A percentile compares a stretch with the other conserved stretches of the same genome.
Evolutionary conservation across 2,329 filamentous ascomycete species (phyloP).

Genomic region (Xylaria multiplex): DNA sequence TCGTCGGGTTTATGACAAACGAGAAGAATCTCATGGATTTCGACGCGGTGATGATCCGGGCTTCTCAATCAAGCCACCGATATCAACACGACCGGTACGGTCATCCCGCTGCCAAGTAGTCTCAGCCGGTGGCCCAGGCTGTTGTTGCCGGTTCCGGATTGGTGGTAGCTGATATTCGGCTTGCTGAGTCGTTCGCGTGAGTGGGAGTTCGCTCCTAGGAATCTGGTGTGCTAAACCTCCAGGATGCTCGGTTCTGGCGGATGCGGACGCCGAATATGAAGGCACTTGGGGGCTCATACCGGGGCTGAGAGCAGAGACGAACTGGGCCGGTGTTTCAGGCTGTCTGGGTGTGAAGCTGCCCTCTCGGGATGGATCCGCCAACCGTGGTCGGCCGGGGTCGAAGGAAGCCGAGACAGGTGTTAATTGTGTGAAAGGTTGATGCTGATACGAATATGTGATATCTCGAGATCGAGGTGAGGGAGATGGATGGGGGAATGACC

Average conservation of each 20-base stretch:
- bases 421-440: conserved; percentile 55
- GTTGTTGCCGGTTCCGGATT: conserved; percentile 51
- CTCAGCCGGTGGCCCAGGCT: conserved; percentile 42
- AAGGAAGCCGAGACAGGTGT: conserved; percentile 60
- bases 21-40: conserved; percentile 25
- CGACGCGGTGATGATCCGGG: conserved; percentile 54
- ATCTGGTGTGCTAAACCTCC: conserved; percentile 60
- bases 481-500: conserved; percentile 56
- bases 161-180: conserved; percentile 54
- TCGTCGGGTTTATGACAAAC: conserved; percentile 23
- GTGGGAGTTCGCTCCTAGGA: conserved; percentile 62
- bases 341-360: conserved; percentile 48
- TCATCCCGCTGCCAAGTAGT: conserved; percentile 58
- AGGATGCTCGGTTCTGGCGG: conserved; percentile 61
- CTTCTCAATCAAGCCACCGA: conserved; percentile 70
- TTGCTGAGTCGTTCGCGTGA: conserved; percentile 48
- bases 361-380: conserved; percentile 50
- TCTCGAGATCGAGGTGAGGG: conserved; percentile 59
- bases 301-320: conserved; percentile 48
- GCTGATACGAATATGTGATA: conserved; percentile 55
- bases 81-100: conserved; percentile 65
- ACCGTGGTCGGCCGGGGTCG: conserved; percentile 56
- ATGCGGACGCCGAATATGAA: conserved; percentile 59
- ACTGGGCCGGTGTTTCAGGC: conserved; percentile 47
- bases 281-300: conserved; percentile 56